Evolutionary conservation across 2,329 filamentous ascomycete species (phyloP).

Genomic region (Pseudocercospora cruenta): DNA sequence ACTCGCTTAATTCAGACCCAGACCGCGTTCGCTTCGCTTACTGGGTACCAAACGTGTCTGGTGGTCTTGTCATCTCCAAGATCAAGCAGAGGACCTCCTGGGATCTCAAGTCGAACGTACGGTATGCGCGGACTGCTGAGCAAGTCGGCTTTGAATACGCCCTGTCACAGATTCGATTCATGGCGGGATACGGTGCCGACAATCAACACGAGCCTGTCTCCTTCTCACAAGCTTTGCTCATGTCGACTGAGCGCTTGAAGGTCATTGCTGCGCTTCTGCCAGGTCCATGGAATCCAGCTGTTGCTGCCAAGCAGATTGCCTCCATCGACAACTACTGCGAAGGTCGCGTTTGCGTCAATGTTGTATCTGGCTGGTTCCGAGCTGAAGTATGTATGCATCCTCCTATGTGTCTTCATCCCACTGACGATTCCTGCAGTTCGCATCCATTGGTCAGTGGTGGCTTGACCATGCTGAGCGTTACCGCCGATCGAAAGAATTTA

Average conservation of each 20-base stretch:
- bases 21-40: slow-evolving; percentile 55
- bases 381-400: slow-evolving; percentile 41
- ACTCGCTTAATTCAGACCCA: slow-evolving; percentile 48
- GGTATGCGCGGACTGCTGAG: slow-evolving; percentile 56
- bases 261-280: slow-evolving; percentile 57
- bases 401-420: background rate
- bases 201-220: slow-evolving; percentile 59
- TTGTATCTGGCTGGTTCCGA: slow-evolving; percentile 60
- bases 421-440: slow-evolving; percentile 42
- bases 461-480: slow-evolving; percentile 58
- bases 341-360: slow-evolving; percentile 57
- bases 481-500: slow-evolving; percentile 56
- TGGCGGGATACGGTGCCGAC: slow-evolving; percentile 48
- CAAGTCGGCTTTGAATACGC: slow-evolving; percentile 56
- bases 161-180: slow-evolving; percentile 58
- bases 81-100: slow-evolving; percentile 55
- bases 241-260: slow-evolving; percentile 53
- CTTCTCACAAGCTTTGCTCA: slow-evolving; percentile 56
- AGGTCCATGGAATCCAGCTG: slow-evolving; percentile 55
- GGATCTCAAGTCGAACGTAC: slow-evolving; percentile 54
- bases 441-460: slow-evolving; percentile 59
- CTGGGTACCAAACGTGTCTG: slow-evolving; percentile 60
- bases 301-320: slow-evolving; percentile 59
- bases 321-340: slow-evolving; percentile 57
- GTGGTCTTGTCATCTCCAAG: slow-evolving; percentile 57